Evolutionary conservation across 2,329 filamentous ascomycete species (phyloP).

Genomic region (Colletotrichum sojae): DNA sequence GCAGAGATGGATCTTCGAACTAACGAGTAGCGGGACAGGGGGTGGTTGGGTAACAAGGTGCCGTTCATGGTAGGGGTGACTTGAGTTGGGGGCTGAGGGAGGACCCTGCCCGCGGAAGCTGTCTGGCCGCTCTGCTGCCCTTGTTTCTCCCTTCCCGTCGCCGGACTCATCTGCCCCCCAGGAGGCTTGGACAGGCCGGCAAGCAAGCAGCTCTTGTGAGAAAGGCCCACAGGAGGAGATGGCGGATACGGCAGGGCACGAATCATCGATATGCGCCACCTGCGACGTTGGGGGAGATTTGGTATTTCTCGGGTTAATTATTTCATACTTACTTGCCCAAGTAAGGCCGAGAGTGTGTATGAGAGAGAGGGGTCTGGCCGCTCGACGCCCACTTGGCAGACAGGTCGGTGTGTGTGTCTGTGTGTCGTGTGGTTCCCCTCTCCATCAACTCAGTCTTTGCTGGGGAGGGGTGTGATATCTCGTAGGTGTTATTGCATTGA

Average conservation of each 20-base stretch:
- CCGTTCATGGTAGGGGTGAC: no score
- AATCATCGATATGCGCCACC: slow-evolving; percentile 26
- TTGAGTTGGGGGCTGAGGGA: slow-evolving; percentile 8
- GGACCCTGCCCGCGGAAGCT: slow-evolving; percentile 13
- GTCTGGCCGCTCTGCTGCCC: slow-evolving; percentile 8
- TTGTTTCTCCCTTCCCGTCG: slow-evolving; percentile 13
- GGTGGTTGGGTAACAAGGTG: slow-evolving; percentile 4
- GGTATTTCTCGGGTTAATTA: slow-evolving; percentile 29
- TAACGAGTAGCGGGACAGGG: slow-evolving; percentile 34
- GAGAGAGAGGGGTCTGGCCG: slow-evolving; percentile 10
- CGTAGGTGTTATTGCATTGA: slow-evolving; percentile 19
- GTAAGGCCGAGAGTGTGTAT: not conserved
- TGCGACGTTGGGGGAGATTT: slow-evolving; percentile 29
- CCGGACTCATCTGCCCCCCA: slow-evolving; percentile 20
- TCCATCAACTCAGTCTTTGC: not conserved
- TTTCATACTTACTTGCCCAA: slow-evolving; percentile 10
- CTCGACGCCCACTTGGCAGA: slow-evolving; percentile 14
- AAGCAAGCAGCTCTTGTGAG: not conserved
- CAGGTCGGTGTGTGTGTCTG: not conserved
- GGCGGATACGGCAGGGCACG: slow-evolving; percentile 19
- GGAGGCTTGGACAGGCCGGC: not conserved
- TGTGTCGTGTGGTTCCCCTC: slow-evolving; percentile 22
- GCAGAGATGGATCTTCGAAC: slow-evolving; percentile 36
- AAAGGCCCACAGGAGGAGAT: slow-evolving; percentile 11
- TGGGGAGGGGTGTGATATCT: slow-evolving; percentile 6